Evolutionary conservation across 2,329 filamentous ascomycete species (phyloP).

Genomic region (Colletotrichum sp.): DNA sequence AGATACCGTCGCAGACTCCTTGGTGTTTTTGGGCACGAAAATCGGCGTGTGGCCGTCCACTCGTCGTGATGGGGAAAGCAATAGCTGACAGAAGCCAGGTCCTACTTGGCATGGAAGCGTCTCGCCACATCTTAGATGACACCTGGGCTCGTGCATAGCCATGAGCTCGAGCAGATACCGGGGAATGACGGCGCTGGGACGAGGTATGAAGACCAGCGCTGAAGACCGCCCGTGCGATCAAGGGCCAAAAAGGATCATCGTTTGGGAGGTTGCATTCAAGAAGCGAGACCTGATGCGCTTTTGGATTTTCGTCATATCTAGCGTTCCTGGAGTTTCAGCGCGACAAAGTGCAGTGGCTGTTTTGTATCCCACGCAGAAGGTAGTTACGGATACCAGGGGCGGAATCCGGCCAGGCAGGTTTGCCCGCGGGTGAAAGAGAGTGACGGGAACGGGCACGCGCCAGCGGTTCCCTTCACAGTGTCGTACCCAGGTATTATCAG

Average conservation of each 20-base stretch:
- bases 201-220: neutral
- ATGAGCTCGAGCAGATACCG: neutral
- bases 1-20: neutral
- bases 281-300: neutral
- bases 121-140: neutral
- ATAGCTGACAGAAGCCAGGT: neutral
- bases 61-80: neutral
- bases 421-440: neutral
- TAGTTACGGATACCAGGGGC: neutral
- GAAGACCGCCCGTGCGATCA: slow-evolving; percentile 1
- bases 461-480: neutral
- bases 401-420: neutral
- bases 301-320: neutral
- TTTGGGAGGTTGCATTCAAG: neutral
- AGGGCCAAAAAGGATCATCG: neutral
- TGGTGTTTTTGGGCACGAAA: neutral
- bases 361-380: neutral
- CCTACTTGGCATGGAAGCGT: neutral
- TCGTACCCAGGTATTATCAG: neutral
- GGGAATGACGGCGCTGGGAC: slow-evolving; percentile 1
- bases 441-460: neutral
- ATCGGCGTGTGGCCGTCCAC: neutral
- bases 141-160: neutral
- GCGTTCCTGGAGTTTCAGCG: neutral
- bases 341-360: neutral